Percentiles rank a stretch among this genome's conserved stretches.
These are phyloP conservation scores for Breviolum minutum DNA, from an alignment of 73 alveolate species.

Conservation along the genomic window DNA sequence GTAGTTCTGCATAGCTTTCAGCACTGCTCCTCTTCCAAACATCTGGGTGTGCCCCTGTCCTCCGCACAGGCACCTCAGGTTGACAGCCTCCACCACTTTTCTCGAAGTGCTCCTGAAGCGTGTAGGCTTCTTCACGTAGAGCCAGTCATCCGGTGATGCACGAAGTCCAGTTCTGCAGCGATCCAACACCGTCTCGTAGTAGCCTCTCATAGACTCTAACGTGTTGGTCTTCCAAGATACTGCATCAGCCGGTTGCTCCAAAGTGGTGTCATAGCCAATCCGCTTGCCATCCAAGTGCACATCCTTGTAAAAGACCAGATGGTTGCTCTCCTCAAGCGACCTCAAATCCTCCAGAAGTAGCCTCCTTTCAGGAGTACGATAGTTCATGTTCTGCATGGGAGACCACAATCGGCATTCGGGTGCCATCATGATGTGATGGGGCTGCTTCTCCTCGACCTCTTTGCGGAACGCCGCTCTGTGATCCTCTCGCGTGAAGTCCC, in stretches of 20 bases:
- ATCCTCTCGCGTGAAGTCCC: background rate
- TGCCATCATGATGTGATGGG: background rate
- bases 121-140: background rate
- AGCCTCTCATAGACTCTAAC: background rate
- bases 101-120: background rate
- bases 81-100: background rate
- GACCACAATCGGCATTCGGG: background rate
- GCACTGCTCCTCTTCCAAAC: background rate
- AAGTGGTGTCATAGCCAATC: background rate
- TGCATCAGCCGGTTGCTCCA: constrained; percentile 6
- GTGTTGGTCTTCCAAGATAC: background rate
- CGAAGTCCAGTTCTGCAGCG: constrained; percentile 2
- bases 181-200: background rate
- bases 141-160: too few species aligned
- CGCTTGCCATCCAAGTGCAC: background rate
- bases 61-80: background rate
- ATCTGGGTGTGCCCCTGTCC: background rate
- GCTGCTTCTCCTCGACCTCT: background rate
- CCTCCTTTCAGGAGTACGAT: background rate
- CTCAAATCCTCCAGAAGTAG: background rate
- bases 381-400: background rate
- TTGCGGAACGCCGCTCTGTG: background rate
- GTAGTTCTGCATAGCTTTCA: constrained; percentile 32
- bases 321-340: background rate
- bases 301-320: background rate